Conservation (phyloP, 2,329 filamentous ascomycete species). For the Knoxdaviesia proteae region DNA sequence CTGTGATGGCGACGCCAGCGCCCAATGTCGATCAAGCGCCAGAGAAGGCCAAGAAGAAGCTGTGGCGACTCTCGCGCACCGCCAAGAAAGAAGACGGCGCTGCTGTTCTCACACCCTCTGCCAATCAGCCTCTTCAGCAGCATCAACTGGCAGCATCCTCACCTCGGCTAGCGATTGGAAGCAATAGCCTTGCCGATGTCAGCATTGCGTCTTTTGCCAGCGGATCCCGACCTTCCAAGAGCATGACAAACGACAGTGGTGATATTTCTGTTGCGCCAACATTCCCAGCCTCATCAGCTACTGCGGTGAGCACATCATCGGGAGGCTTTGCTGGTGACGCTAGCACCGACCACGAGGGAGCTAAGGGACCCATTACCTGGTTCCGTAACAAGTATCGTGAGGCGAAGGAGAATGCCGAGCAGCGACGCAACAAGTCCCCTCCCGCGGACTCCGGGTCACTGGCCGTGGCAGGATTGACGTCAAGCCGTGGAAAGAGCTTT, state of each 20-base stretch:
- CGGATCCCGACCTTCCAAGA: slow-evolving; percentile 27
- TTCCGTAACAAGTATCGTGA: slow-evolving; percentile 39
- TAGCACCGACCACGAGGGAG: slow-evolving; percentile 14
- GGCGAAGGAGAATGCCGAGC: slow-evolving; percentile 33
- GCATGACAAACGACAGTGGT: slow-evolving; percentile 22
- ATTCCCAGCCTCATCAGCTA: too few relatives aligned
- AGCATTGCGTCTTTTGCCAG: slow-evolving; percentile 52
- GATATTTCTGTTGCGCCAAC: neutral
- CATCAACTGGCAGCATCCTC: slow-evolving; percentile 19
- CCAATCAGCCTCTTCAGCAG: slow-evolving; percentile 4
- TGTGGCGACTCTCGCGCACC: slow-evolving; percentile 50
- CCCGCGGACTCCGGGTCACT: slow-evolving; percentile 9
- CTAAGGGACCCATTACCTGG: slow-evolving; percentile 33
- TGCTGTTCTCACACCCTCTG: slow-evolving; percentile 6
- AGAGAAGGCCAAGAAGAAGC: slow-evolving; percentile 48
- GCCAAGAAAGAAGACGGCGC: slow-evolving; percentile 32
- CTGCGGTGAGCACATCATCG: neutral
- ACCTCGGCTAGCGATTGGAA: slow-evolving; percentile 28
- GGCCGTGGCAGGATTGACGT: too few relatives aligned
- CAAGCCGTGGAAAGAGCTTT: too few relatives aligned
- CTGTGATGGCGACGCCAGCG: slow-evolving; percentile 8
- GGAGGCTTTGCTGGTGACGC: neutral
- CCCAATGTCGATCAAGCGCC: slow-evolving; percentile 18
- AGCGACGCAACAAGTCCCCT: slow-evolving; percentile 34
- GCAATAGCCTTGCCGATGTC: slow-evolving; percentile 40